A percentile compares a stretch with the other conserved stretches of the same genome.
Conservation (phyloP, 2,329 filamentous ascomycete species). For the Sporothrix luriei region DNA sequence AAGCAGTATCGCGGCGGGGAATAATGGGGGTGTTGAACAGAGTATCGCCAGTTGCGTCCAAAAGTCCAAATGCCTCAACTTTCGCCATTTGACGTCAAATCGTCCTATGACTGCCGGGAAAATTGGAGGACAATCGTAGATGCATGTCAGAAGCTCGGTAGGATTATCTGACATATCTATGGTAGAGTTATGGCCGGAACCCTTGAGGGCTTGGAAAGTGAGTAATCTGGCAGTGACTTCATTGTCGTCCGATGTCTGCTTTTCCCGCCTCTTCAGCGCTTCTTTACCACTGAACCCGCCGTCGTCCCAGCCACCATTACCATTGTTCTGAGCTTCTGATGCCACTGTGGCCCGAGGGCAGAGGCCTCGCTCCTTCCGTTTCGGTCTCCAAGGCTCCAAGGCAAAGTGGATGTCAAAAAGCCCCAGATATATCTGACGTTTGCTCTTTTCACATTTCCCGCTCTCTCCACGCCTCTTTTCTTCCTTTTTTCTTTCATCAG, state of each 20-base stretch:
- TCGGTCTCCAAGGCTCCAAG: background rate
- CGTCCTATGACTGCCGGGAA: no score
- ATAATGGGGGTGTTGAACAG: no score
- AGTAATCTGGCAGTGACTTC: background rate
- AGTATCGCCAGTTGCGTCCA: no score
- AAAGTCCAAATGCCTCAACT: no score
- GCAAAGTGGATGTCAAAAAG: background rate
- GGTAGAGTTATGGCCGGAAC: background rate
- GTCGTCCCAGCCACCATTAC: background rate
- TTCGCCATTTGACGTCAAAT: no score
- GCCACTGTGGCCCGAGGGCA: background rate
- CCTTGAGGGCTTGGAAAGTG: background rate
- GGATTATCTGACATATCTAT: no score
- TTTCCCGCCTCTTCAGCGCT: background rate
- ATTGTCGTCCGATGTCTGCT: background rate
- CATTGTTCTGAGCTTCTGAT: background rate
- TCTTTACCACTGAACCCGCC: background rate
- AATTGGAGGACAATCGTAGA: no score
- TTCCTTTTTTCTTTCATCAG: background rate
- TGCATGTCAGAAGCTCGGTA: no score
- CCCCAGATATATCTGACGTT: background rate
- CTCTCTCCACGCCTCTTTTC: background rate
- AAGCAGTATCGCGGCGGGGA: no score
- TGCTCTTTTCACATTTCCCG: no score
- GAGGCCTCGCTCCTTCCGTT: background rate